phyloP scores from a whole-genome alignment of 1,284 basidiomycete genomes.

The Apiotrichum porosum region DNA sequence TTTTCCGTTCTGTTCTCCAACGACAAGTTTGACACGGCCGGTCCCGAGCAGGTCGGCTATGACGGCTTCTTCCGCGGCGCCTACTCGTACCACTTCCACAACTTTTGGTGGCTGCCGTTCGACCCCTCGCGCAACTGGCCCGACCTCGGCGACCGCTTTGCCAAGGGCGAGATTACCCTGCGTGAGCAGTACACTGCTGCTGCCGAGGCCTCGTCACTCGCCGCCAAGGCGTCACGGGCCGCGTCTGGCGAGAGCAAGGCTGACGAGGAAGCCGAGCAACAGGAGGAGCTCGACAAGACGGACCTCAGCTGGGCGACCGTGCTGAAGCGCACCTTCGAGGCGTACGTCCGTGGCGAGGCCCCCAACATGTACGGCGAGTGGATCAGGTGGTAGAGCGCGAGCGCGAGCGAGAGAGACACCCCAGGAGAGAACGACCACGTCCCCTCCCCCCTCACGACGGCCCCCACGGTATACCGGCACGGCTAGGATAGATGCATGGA shows the following conservation, averaged over 20 bases:
- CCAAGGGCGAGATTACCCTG: constrained; percentile 61
- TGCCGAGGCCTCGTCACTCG: not conserved
- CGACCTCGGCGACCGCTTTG: constrained; percentile 76
- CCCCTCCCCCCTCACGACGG: too few relatives aligned
- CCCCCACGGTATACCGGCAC: too few relatives aligned
- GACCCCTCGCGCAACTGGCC: constrained; percentile 84
- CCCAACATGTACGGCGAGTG: constrained; percentile 92
- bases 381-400: constrained; percentile 43
- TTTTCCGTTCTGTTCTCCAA: constrained; percentile 78
- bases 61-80: constrained; percentile 81
- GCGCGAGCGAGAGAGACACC: not conserved
- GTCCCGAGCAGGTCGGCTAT: constrained; percentile 70
- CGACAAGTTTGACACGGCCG: constrained; percentile 61
- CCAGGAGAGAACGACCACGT: too few relatives aligned
- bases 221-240: constrained; percentile 2
- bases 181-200: constrained; percentile 11
- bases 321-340: constrained; percentile 85
- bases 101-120: constrained; percentile 63
- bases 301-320: constrained; percentile 88
- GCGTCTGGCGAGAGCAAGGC: not conserved
- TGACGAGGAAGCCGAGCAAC: constrained; percentile 52
- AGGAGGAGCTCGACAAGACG: too few relatives aligned
- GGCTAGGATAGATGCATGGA: too few relatives aligned
- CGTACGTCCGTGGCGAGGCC: constrained; percentile 74
- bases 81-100: constrained; percentile 82